These are phyloP conservation scores for Voacanga thouarsii DNA, from an alignment of 257 asterid genomes.

Conservation along the genomic window DNA sequence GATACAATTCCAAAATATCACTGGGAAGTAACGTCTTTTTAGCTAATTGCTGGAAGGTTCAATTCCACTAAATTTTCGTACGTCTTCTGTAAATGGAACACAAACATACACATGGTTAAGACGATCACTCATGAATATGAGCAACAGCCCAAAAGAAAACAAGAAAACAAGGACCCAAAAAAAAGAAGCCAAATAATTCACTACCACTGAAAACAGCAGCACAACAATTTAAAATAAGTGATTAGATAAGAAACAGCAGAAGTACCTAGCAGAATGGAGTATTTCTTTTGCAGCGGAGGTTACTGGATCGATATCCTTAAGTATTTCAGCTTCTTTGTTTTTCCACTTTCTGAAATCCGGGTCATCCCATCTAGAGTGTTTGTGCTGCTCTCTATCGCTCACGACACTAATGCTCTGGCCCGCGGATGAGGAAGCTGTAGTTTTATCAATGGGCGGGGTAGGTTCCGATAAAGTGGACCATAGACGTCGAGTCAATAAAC, in stretches of 20 bases:
- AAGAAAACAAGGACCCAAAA: background rate
- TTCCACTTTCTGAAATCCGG: slow-evolving; percentile 67
- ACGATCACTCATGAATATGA: background rate
- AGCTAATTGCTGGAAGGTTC: background rate
- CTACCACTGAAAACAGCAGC: background rate
- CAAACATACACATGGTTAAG: background rate
- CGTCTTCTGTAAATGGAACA: background rate
- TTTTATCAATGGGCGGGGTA: slow-evolving; percentile 24
- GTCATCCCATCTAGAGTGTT: slow-evolving; percentile 36
- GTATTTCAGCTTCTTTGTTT: slow-evolving; percentile 58
- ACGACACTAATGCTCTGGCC: slow-evolving; percentile 16
- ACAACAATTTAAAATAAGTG: background rate
- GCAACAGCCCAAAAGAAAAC: background rate
- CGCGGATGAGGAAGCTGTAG: slow-evolving; percentile 13
- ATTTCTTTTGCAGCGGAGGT: slow-evolving; percentile 56
- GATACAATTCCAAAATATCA: background rate
- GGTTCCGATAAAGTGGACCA: slow-evolving; percentile 40
- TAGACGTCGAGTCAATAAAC: slow-evolving; percentile 30
- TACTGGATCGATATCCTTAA: slow-evolving; percentile 62
- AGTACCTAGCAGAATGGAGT: slow-evolving; percentile 70
- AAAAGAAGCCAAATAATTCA: background rate
- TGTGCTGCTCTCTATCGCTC: slow-evolving; percentile 35
- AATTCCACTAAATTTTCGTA: background rate
- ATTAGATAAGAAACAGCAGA: slow-evolving; percentile 1
- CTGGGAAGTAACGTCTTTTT: background rate